phyloP scores from a whole-genome alignment of 176 grass and related monocot genomes.

The Bromus sterilis region DNA sequence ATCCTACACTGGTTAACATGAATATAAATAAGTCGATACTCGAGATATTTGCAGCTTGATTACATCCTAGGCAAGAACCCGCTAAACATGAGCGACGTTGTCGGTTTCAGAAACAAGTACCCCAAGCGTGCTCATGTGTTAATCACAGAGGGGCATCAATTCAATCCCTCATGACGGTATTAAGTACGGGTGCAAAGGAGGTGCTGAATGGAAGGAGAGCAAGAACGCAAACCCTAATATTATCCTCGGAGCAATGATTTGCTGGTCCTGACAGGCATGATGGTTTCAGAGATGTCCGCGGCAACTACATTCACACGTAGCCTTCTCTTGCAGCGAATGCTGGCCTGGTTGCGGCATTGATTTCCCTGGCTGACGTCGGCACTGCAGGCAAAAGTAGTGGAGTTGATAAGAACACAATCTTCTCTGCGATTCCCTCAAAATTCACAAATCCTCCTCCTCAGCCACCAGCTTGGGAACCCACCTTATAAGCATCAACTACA shows the following conservation, averaged over 20 bases:
- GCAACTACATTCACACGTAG: constrained; percentile 68
- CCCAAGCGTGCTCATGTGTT: constrained; percentile 58
- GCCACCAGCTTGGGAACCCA: constrained; percentile 68
- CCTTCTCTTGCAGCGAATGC: constrained; percentile 77
- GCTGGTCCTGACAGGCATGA: constrained; percentile 83
- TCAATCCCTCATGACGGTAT: constrained; percentile 80
- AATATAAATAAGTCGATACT: constrained; percentile 2
- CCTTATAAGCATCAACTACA: constrained; percentile 23
- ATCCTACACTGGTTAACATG: background rate
- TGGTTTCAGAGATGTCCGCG: constrained; percentile 67
- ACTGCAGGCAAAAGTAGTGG: background rate
- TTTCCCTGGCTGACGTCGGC: constrained; percentile 43
- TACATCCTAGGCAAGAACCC: constrained; percentile 85
- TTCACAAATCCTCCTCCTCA: constrained; percentile 73
- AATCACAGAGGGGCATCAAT: constrained; percentile 88
- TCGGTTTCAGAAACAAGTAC: constrained; percentile 71
- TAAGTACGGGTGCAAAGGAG: constrained; percentile 85
- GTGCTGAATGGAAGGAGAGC: constrained; percentile 67
- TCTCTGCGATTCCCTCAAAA: constrained; percentile 78
- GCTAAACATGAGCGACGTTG: constrained; percentile 70
- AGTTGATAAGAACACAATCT: constrained; percentile 80
- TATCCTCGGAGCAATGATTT: constrained; percentile 54
- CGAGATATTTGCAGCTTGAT: constrained; percentile 48
- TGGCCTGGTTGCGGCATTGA: constrained; percentile 68
- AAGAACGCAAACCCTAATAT: constrained; percentile 86